Conservation (phyloP, 768 basidiomycete genomes). For the Hydnomerulius pinastri region DNA sequence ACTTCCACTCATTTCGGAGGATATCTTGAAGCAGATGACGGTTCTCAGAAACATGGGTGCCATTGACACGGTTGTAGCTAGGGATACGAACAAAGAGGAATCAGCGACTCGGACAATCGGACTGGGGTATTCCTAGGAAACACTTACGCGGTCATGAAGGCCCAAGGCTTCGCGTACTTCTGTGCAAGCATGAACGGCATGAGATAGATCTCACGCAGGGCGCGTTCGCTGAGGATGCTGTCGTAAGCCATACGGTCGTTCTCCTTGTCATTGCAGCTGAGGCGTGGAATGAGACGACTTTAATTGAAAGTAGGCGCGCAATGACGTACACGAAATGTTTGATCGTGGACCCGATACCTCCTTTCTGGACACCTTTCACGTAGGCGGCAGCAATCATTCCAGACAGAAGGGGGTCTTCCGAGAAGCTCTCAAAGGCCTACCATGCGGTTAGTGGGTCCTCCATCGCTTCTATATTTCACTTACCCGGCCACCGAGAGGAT, state of each 20-base stretch:
- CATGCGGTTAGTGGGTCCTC: constrained; percentile 10
- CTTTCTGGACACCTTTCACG: constrained; percentile 73
- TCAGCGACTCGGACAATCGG: neutral
- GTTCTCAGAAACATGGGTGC: constrained; percentile 71
- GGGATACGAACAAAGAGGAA: neutral
- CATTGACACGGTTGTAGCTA: constrained; percentile 78
- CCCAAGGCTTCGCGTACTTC: constrained; percentile 54
- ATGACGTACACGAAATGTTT: constrained; percentile 76
- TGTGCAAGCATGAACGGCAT: constrained; percentile 63
- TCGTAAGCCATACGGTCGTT: constrained; percentile 69
- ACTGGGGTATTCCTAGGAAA: neutral
- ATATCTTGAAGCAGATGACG: constrained; percentile 57
- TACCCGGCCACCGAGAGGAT: constrained; percentile 70
- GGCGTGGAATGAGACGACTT: neutral
- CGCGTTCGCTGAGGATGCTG: constrained; percentile 48
- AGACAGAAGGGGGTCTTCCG: constrained; percentile 75
- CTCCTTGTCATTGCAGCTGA: constrained; percentile 79
- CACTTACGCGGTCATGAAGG: constrained; percentile 62
- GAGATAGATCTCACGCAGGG: constrained; percentile 60
- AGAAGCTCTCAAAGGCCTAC: constrained; percentile 76
- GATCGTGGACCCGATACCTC: constrained; percentile 76
- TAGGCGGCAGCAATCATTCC: constrained; percentile 72
- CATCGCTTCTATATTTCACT: constrained; percentile 10
- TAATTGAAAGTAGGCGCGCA: neutral
- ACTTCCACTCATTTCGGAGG: constrained; percentile 74